Conservation (phyloP, 1,139 yeast genomes). For the Nakaseomyces glabratus region DNA sequence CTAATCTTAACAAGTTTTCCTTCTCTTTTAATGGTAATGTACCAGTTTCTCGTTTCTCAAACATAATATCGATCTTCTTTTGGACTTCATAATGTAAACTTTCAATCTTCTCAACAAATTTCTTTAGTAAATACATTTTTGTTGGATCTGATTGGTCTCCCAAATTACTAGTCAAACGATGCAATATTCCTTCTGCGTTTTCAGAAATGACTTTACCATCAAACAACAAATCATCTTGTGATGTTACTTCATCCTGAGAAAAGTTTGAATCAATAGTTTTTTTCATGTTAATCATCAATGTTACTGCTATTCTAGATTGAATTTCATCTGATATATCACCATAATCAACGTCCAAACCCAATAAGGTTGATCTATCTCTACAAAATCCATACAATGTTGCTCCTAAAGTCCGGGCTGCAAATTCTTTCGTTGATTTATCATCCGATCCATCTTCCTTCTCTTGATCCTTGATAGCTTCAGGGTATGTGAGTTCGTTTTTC, state of each 20-base stretch:
- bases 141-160: conserved; percentile 31
- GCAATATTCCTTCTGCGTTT: conserved; percentile 53
- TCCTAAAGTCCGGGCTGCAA: conserved; percentile 25
- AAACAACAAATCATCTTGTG: conserved; percentile 42
- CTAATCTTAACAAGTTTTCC: conserved; percentile 56
- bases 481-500: conserved; percentile 36
- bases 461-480: conserved; percentile 6
- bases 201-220: conserved; percentile 54
- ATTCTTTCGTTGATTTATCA: conserved; percentile 7
- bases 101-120: conserved; percentile 45
- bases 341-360: conserved; percentile 65
- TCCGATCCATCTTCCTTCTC: background rate
- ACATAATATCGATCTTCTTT: conserved; percentile 50
- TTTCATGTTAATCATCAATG: conserved; percentile 79
- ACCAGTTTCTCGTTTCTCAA: conserved; percentile 48
- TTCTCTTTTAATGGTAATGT: conserved; percentile 56
- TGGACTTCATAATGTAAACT: conserved; percentile 50
- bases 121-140: conserved; percentile 35
- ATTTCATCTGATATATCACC: conserved; percentile 60
- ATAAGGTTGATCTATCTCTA: conserved; percentile 52
- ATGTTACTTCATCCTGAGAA: conserved; percentile 27
- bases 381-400: conserved; percentile 67
- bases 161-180: conserved; percentile 28
- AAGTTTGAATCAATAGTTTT: conserved; percentile 40
- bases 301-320: conserved; percentile 69